Evolutionary conservation across 768 basidiomycete genomes (phyloP), one percentile per base, ranked within the genome.

Genomic region (Leccinum barrowsii): DNA sequence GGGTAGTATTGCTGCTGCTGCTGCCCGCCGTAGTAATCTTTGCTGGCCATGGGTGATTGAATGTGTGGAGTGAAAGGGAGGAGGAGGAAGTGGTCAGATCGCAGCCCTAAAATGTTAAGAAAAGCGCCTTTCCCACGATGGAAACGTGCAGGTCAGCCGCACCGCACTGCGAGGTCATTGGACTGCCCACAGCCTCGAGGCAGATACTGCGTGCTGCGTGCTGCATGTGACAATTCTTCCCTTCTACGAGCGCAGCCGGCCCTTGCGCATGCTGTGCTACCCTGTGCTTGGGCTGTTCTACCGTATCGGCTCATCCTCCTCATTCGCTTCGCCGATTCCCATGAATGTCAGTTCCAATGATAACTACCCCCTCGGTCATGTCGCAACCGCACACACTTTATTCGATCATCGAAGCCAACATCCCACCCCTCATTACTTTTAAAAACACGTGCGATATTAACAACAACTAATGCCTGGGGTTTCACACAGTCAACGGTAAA

Each of bases 1-100:
- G 82, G 83, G 66, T 85, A 83, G 44, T 82, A 81, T 63, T 81
- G 83, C 19, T 72, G 78, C 58, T 72, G 78, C 59, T 72, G 78
- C 59, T 82, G 79, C 46, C 75, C 75, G 63, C 70, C 70, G 73
- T 90, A 90, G 66, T 88, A 92, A 65, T 90, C 89, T 74, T 85
- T 84, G 68, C 84, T 86, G 60, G 88, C 86, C 89, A 88, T 87
- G 63, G 17, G 34, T 55, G 56, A 47, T 32, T 60, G 46, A 55
- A 32, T 21, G 46, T 47, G 46, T 21, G 57, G 35, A 50, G 58
- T 61, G 56, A 60, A 59, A 52, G 63, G 35, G 58, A 44, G 54
- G 54, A 42, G 11, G 21, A 57, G 53, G 56, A 35, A 63, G 54
- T 61, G 50, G 58, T 62, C 60, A 52, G 11, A 26, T 19, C 58